Base-by-base conservation (phyloP, 192 early-diverging fungal species). In the Podila epicladia region DNA sequence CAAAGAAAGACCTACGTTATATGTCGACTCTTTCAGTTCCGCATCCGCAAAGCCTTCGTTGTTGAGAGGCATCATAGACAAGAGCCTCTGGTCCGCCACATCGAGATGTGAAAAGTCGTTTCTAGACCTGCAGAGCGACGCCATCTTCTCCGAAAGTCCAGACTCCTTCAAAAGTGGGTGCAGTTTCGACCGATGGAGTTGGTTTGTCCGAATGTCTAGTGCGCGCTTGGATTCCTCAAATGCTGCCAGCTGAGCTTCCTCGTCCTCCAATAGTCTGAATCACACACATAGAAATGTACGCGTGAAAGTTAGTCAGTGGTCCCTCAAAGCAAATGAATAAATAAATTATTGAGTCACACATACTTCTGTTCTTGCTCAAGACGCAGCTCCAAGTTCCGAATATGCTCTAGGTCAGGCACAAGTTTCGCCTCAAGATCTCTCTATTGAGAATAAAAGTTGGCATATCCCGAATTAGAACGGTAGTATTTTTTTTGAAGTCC, bases 371-470 rank as follows among this genome's bases (percentile, higher is more conserved):
- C 77, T 9, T 80, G 77, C 26, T 80, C 77, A 37, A 80, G 71
- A 22, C 77, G 70, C 29, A 73, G 60, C 58, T 80, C 77, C 58
- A 80, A 24, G 49, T 80, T 65, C 15, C 77, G 65, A 63, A 80
- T 80, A 17, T 73, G 77, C 38, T 80, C 77, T 12, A 80, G 71
- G 26, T 80, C 77, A 11, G 77, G 71, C 24, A 80, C 77, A 28
- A 80, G 71, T 62, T 58, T 73, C 4, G 71, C 70, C 62, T 80
- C 77, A n/a, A 80, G 32, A 41, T 69, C 65, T 31, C 32, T 67
- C 77, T 80, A 73, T 37, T 32, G 17, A 24, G 29, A 59, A 45
- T 38, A 49, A 2, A 17, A 28, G 7, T 5, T 0, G n/a, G 22
- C 55, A 17, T 7, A 41, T 31, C 33, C 33, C 33, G 12, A 2